Conservation (phyloP, 768 basidiomycete genomes). For the Jaapia argillacea region DNA sequence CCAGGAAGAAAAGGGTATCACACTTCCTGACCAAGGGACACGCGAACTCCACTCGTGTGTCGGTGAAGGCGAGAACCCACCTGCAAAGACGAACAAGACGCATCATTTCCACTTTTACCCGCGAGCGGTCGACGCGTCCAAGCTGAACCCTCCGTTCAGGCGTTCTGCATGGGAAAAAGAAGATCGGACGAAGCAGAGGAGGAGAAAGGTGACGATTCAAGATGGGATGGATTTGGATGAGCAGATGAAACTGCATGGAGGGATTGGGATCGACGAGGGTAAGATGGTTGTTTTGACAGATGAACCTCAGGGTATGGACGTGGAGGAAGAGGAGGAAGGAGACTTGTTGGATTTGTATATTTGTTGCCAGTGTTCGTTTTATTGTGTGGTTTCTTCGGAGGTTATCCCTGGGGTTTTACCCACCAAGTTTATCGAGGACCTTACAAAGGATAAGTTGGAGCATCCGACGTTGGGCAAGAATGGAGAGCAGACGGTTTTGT, state of each 20-base stretch:
- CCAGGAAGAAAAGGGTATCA: slow-evolving; percentile 20
- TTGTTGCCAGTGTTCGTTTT: slow-evolving; percentile 78
- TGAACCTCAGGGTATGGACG: slow-evolving; percentile 22
- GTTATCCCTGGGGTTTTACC: slow-evolving; percentile 70
- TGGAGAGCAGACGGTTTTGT: slow-evolving; percentile 41
- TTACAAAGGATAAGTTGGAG: slow-evolving; percentile 46
- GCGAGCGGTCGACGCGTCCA: slow-evolving; percentile 58
- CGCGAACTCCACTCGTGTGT: slow-evolving; percentile 46
- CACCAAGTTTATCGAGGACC: slow-evolving; percentile 48
- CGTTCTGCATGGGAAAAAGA: slow-evolving; percentile 49
- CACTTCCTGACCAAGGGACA: slow-evolving; percentile 46
- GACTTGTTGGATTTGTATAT: slow-evolving; percentile 68
- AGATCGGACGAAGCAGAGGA: slow-evolving; percentile 38
- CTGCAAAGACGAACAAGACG: slow-evolving; percentile 43
- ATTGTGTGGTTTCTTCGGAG: slow-evolving; percentile 51
- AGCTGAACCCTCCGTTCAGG: slow-evolving; percentile 51
- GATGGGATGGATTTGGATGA: slow-evolving; percentile 6
- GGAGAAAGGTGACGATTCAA: slow-evolving; percentile 36
- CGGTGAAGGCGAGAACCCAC: slow-evolving; percentile 35
- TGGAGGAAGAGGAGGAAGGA: slow-evolving; percentile 30
- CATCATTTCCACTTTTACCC: slow-evolving; percentile 79
- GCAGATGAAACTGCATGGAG: too few species aligned
- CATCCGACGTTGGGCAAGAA: slow-evolving; percentile 49
- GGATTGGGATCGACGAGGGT: slow-evolving; percentile 3
- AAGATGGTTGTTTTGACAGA: slow-evolving; percentile 10